Evolutionary conservation across 345 rosid species (phyloP), one percentile per base, ranked within the genome.

Genomic region (Psidium guajava): DNA sequence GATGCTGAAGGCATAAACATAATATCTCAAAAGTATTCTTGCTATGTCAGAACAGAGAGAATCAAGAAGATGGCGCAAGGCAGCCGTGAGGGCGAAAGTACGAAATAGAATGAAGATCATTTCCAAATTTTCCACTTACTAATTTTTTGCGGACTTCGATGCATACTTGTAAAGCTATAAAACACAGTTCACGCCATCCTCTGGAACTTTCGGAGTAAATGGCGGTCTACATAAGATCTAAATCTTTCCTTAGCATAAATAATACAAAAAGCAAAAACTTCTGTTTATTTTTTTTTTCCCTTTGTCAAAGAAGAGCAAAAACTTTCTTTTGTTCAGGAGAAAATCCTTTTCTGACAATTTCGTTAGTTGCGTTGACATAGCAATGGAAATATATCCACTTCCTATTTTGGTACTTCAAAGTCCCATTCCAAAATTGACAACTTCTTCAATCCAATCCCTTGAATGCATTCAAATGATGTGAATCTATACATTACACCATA

Each of bases 61-160:
- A 32, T 69, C 6, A 4, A 69, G 77, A 69, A 69, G 47, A 69
- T 8, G 32, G 32, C 77, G 32, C 44, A 18, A 24, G 97, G 95
- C 21, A 90, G 93, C 89, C 92, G 88, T 24, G 96, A 96, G 69
- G 95, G 94, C 84, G 96, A 98, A 87, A 56, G 98, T 96, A 69
- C 8, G 77, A 32, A 69, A 69, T 22, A 69, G 24, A 18, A 32
- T 18, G 77, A 11, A 69, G 47, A 15, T 69, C 24, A 32, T 8
- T 11, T 69, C 77, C 47, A 69, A 69, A 69, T 16, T 69, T 32
- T 32, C 12, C 44, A 69, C 24, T 69, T 32, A 2, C 13, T 32
- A 69, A 32, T 69, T 32, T 64, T 11, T 18, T 20, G 47, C 77
- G 8, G 47, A 69, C 77, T 69, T 36, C 13, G 6, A 32, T 44